These are phyloP conservation scores for Quercus variabilis DNA, from an alignment of 306 rosid species.

Conservation along the genomic window DNA sequence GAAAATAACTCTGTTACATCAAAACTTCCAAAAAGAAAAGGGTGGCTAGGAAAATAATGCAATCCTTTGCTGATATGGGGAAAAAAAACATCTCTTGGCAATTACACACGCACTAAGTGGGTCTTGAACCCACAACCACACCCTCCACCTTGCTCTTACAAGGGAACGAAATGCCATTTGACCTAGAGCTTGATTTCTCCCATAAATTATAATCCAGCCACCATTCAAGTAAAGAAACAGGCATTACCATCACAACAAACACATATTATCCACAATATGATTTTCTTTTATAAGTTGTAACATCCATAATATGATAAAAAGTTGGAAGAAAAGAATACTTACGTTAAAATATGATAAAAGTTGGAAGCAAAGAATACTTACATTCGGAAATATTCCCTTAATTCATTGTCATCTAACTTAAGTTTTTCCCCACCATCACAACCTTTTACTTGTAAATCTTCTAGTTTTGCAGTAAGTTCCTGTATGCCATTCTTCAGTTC, in stretches of 20 bases:
- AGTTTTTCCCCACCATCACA: conserved; percentile 59
- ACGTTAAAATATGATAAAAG: neutral
- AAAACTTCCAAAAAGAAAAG: no score
- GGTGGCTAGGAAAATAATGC: no score
- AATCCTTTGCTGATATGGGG: no score
- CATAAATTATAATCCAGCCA: neutral
- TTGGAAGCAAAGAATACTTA: conserved; percentile 34
- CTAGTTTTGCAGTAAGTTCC: conserved; percentile 65
- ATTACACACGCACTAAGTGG: no score
- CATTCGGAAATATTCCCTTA: conserved; percentile 88
- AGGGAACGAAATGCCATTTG: no score
- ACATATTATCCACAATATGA: neutral
- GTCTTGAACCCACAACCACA: no score
- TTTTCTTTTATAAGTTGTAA: no score
- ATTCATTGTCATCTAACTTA: conserved; percentile 56
- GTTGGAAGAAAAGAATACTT: neutral
- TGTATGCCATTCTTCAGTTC: conserved; percentile 57
- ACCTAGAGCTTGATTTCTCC: no score
- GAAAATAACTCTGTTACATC: no score
- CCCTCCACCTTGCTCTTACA: no score
- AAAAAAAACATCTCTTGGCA: no score
- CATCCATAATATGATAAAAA: no score
- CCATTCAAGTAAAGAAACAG: conserved; percentile 11
- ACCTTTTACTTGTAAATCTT: conserved; percentile 63
- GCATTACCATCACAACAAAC: conserved; percentile 7